These are phyloP conservation scores for Ascodesmis nigricans DNA, from an alignment of 495 filamentous ascomycete genomes.

Conservation along the genomic window DNA sequence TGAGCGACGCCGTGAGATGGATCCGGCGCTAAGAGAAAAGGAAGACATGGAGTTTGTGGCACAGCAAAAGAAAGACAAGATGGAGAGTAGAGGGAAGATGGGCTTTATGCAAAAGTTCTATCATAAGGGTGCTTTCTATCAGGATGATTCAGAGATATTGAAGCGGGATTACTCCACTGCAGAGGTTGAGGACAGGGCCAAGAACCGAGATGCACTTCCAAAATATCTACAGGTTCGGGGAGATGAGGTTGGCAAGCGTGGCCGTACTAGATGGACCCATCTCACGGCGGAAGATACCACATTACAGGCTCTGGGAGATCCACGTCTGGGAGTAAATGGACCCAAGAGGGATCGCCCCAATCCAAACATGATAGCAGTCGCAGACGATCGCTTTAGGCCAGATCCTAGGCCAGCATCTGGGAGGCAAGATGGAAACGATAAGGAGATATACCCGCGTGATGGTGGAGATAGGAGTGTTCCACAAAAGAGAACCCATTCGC, in stretches of 20 bases:
- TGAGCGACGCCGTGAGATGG: constrained; percentile 70
- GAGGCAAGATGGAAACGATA: no score
- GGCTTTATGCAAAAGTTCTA: constrained; percentile 88
- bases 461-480: no score
- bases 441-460: no score
- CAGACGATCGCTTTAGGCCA: no score
- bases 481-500: no score
- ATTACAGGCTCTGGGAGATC: constrained; percentile 39
- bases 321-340: no score
- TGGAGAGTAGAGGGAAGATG: constrained; percentile 63
- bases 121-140: constrained; percentile 92
- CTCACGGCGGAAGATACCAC: constrained; percentile 84
- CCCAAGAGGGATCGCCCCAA: no score
- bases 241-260: constrained; percentile 83
- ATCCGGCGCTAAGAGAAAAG: constrained; percentile 60
- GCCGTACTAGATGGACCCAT: constrained; percentile 74
- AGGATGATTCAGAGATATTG: constrained; percentile 50
- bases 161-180: constrained; percentile 51
- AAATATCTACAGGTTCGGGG: constrained; percentile 87
- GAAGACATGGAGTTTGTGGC: constrained; percentile 66
- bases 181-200: constrained; percentile 54
- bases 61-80: constrained; percentile 61
- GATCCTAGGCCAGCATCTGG: no score
- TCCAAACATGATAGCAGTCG: no score
- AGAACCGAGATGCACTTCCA: constrained; percentile 58